Evolutionary conservation across 2,329 filamentous ascomycete species (phyloP).

Genomic region (Alternaria burnsii): DNA sequence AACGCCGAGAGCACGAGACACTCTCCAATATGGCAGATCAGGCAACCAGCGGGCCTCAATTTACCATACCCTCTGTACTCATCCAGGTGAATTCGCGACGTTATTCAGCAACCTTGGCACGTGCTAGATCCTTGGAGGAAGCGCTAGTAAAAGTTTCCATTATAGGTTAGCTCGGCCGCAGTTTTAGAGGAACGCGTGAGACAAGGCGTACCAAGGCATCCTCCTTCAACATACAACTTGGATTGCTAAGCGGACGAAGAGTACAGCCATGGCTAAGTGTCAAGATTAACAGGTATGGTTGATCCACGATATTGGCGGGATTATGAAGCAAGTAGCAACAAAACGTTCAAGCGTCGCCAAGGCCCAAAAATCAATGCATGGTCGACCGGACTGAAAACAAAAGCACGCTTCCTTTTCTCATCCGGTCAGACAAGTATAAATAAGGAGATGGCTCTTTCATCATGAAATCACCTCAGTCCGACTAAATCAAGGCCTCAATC

Average conservation of each 20-base stretch:
- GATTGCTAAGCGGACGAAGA: neutral
- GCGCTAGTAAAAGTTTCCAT: neutral
- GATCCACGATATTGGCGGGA: neutral
- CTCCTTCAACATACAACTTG: neutral
- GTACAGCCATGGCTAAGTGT: too few species aligned
- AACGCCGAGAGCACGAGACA: neutral
- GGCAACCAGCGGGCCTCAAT: neutral
- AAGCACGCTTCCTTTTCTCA: neutral
- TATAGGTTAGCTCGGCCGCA: neutral
- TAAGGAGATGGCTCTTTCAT: neutral
- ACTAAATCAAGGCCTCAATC: neutral
- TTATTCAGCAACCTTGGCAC: too few species aligned
- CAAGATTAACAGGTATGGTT: neutral
- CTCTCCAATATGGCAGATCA: neutral
- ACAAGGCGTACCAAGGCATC: neutral
- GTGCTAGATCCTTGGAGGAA: neutral
- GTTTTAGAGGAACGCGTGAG: neutral
- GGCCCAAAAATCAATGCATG: neutral
- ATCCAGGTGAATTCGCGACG: neutral
- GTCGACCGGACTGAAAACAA: neutral
- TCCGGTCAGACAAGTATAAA: neutral
- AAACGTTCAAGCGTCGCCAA: conserved; percentile 1
- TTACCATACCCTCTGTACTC: neutral
- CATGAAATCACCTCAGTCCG: neutral
- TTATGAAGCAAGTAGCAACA: neutral